Percentiles rank a stretch among this genome's conserved stretches.
These are phyloP conservation scores for Yarrowia sp. DNA, from an alignment of 805 yeast genomes.

Conservation along the genomic window DNA sequence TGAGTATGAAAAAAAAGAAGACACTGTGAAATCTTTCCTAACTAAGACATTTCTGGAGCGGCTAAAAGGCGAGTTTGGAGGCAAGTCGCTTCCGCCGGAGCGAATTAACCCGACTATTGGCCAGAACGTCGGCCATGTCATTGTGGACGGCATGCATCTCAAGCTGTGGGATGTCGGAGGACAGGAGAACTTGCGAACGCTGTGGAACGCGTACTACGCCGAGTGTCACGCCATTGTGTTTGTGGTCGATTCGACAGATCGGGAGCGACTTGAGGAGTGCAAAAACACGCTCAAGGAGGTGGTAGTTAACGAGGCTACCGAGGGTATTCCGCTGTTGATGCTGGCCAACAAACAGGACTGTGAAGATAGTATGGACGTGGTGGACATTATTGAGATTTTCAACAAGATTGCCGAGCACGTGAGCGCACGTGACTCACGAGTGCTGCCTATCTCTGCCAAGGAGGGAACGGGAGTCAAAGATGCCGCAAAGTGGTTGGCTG, in stretches of 20 bases:
- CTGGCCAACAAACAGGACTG: conserved; percentile 93
- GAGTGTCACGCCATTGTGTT: conserved; percentile 92
- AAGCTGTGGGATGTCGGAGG: conserved; percentile 98
- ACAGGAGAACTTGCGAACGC: conserved; percentile 77
- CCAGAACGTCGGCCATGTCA: conserved; percentile 66
- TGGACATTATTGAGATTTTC: conserved; percentile 81
- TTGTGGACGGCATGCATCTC: conserved; percentile 54
- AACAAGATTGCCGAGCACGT: conserved; percentile 81
- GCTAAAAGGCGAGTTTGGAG: conserved; percentile 60
- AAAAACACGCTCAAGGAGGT: conserved; percentile 62
- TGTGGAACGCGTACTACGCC: conserved; percentile 88
- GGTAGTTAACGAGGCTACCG: conserved; percentile 66
- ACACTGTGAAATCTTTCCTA: conserved; percentile 41
- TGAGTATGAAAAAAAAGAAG: conserved; percentile 44
- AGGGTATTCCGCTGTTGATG: conserved; percentile 90
- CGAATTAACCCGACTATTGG: conserved; percentile 93
- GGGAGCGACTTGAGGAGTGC: conserved; percentile 83
- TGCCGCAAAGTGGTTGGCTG: conserved; percentile 85
- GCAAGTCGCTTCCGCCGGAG: conserved; percentile 55
- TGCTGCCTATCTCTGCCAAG: conserved; percentile 86
- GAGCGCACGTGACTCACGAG: conserved; percentile 89
- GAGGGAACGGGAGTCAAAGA: conserved; percentile 81
- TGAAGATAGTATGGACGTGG: conserved; percentile 72
- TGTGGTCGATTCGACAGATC: conserved; percentile 90
- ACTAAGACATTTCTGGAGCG: conserved; percentile 66